Evolutionary conservation across 306 rosid species (phyloP), one percentile per base, ranked within the genome.

Genomic region (Herpetospermum pedunculosum): DNA sequence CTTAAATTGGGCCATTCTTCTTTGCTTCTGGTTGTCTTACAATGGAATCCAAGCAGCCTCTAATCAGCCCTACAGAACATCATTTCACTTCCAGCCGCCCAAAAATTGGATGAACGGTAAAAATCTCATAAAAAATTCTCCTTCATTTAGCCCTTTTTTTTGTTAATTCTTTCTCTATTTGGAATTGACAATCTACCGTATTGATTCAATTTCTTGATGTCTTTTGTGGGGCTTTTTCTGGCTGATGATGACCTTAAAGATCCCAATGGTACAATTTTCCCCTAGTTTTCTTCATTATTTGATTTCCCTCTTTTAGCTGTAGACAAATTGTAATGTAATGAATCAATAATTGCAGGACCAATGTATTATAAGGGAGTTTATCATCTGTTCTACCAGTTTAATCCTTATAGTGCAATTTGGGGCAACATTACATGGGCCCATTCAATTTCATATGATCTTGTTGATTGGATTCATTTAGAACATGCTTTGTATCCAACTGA

Each of bases 71-170:
- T 80, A 86, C 59, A 84, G 81, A 70, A 82, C 90, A 37, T 77
- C 83, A n/a, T 86, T 77, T 80, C 88, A 86, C 76, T 86, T 86
- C 71, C 86, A 78, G 55, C 90, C 90, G 76, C 80, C 73, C 43
- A 75, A 64, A 71, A 76, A 82, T 44, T 86, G 90, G 90, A 82
- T 86, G 80, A 86, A 86, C 70, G 90, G 90, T 78, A 60, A 8
- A 62, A 46, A 59, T 76, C 46, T 2, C 64, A 8, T 19, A 70
- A 26, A 41, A 41, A 43, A 28, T 23, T 54, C 3, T 28, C 35
- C 0, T 40, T 16, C 21, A 23, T 64, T 64, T 71, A 19, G 3
- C 12, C 11, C 7, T 41, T 37, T 52, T 13, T 16, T 8, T 16
- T 3, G 2, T 19, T 44, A 5, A 1, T 26, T n/a, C n/a, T 28